Base-by-base conservation (phyloP, 2,329 filamentous ascomycete species). In the Tympanopsis confertula region DNA sequence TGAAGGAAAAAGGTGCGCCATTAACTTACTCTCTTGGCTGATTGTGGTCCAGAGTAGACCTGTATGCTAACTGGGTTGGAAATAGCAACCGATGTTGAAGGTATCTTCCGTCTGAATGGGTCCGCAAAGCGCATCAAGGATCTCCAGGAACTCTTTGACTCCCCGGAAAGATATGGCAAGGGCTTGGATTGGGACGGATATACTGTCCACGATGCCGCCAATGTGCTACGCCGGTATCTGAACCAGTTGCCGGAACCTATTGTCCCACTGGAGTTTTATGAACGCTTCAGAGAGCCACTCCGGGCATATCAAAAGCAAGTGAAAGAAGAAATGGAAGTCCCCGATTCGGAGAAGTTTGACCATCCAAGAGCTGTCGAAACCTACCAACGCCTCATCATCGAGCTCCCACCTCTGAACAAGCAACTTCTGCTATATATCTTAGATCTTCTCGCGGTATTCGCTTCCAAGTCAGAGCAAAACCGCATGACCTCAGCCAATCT, bases 81-180 rank as follows among this genome's bases (percentile, higher is more conserved):
- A 41, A 35, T 45, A 96, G 91, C 91, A 20, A 96, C 89, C 48
- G 81, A 88, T 47, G 76, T 96, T 7, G 89, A 96, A 59, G 91
- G 91, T 28, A 98, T 98, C 41, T 98, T 98, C 55, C 86, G 91
- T 33, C 69, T 98, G 32, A 94, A 84, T 55, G 91, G 91, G 37
- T 96, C 91, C 24, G 89, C 94, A 54, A 96, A 95, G 63, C 83
- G 91, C 44, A 98, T 98, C 64, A 98, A 96, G 58, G 91, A 96
- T 57, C 74, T 98, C 20, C 89, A 93, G 58, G 77, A 73, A 19
- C 74, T 86, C 3, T 98, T 98, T 59, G 86, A 96, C 59, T 94
- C 89, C 0, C 91, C 91, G 29, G 86, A 94, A 51, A 75, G 88
- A 50, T 98, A 94, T 57, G 91, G 91, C 39, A 98, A 98, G 61